phyloP scores from a whole-genome alignment of 768 basidiomycete genomes.

The Auriculariales sp. region DNA sequence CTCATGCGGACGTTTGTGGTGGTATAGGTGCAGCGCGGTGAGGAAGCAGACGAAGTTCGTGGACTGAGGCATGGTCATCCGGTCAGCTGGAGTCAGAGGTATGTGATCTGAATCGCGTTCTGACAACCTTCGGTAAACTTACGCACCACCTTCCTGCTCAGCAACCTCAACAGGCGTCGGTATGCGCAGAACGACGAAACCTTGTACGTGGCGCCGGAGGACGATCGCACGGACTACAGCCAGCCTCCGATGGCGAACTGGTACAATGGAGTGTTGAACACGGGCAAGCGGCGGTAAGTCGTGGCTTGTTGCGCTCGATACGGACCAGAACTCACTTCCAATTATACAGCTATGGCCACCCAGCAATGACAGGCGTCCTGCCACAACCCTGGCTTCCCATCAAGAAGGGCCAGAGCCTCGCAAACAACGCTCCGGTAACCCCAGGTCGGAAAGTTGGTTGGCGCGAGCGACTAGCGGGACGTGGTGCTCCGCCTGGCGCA shows the following conservation, averaged over 20 bases:
- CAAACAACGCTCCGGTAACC: conserved; percentile 26
- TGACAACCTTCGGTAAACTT: conserved; percentile 1
- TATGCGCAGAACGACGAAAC: conserved; percentile 93
- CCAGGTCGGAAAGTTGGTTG: no score
- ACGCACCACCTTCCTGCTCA: conserved; percentile 13
- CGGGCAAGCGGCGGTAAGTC: conserved; percentile 1
- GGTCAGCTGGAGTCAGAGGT: conserved; percentile 85
- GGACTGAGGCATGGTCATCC: conserved; percentile 69
- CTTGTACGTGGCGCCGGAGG: conserved; percentile 88
- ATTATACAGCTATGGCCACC: conserved; percentile 95
- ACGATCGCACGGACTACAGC: conserved; percentile 84
- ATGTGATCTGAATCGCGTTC: conserved; percentile 6
- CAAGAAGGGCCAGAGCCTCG: conserved; percentile 65
- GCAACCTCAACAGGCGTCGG: conserved; percentile 71
- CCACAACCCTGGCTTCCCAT: conserved; percentile 92
- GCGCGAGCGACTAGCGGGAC: no score
- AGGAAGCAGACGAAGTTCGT: conserved; percentile 66
- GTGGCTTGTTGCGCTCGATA: neutral
- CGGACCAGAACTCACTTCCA: no score
- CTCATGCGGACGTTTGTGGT: no score
- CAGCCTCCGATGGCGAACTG: conserved; percentile 96
- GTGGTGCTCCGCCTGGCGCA: conserved; percentile 9
- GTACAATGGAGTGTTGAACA: conserved; percentile 90
- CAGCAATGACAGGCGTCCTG: conserved; percentile 83
- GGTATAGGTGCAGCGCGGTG: conserved; percentile 84